These are phyloP conservation scores for Pichia sp. DNA, from an alignment of 1,139 yeast species.

Conservation along the genomic window DNA sequence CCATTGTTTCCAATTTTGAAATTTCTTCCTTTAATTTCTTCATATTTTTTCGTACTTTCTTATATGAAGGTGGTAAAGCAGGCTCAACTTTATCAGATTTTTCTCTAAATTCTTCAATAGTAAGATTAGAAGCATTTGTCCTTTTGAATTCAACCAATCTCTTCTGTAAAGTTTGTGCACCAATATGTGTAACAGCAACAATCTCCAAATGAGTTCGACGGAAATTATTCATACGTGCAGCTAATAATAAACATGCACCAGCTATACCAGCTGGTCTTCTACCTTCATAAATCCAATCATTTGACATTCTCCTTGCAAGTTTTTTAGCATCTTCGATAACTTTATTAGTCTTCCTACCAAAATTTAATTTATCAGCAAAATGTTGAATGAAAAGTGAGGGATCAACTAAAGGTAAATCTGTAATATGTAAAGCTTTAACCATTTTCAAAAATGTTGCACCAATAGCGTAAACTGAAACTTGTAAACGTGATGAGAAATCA, in stretches of 20 bases:
- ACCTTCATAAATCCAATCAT: slow-evolving; percentile 95
- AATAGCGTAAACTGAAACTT: slow-evolving; percentile 84
- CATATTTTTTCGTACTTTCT: slow-evolving; percentile 40
- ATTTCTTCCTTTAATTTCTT: slow-evolving; percentile 30
- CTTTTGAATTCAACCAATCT: slow-evolving; percentile 80
- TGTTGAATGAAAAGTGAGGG: slow-evolving; percentile 92
- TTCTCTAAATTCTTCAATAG: slow-evolving; percentile 64
- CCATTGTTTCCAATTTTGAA: slow-evolving; percentile 30
- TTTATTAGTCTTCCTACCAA: slow-evolving; percentile 61
- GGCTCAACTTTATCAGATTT: slow-evolving; percentile 32
- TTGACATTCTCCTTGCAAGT: slow-evolving; percentile 82
- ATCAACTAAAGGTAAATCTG: slow-evolving; percentile 78
- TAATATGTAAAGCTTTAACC: slow-evolving; percentile 73
- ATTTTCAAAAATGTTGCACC: slow-evolving; percentile 93
- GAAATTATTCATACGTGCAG: slow-evolving; percentile 94
- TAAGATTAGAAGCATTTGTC: slow-evolving; percentile 66
- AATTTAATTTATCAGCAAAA: slow-evolving; percentile 80
- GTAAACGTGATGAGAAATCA: slow-evolving; percentile 85
- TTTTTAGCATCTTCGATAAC: slow-evolving; percentile 83
- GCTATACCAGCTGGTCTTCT: slow-evolving; percentile 98
- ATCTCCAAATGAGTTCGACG: slow-evolving; percentile 89
- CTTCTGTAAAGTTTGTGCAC: slow-evolving; percentile 86
- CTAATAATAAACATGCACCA: slow-evolving; percentile 88
- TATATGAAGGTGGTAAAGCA: slow-evolving; percentile 79
- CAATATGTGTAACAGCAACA: slow-evolving; percentile 92